These are phyloP conservation scores for Torulaspora microellipsoides DNA, from an alignment of 805 yeast species.

Conservation along the genomic window DNA sequence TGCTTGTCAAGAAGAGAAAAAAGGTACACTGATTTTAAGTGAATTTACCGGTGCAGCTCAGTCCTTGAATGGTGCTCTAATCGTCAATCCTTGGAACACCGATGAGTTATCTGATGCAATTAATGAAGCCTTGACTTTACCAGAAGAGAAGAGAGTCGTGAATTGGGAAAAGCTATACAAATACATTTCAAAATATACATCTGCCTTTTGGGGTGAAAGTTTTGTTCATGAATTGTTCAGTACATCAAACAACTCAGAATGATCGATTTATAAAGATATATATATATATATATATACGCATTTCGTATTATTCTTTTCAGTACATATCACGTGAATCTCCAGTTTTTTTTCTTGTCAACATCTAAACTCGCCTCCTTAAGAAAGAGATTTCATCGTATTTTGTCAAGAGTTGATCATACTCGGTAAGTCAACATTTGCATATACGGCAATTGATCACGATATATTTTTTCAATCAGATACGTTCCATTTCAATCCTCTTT, in stretches of 20 bases:
- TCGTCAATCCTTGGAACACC: slow-evolving; percentile 98
- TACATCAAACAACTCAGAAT: slow-evolving; percentile 12
- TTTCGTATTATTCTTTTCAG: no score
- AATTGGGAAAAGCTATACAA: slow-evolving; percentile 81
- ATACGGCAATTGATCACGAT: no score
- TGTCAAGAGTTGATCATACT: no score
- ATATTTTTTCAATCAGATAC: no score
- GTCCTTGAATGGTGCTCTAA: slow-evolving; percentile 85
- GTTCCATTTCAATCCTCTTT: no score
- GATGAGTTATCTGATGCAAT: slow-evolving; percentile 88
- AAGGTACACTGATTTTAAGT: slow-evolving; percentile 82
- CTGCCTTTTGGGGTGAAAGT: slow-evolving; percentile 95
- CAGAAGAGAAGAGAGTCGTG: slow-evolving; percentile 69
- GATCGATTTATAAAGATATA: neutral
- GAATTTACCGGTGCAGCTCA: slow-evolving; percentile 99
- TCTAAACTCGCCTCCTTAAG: no score
- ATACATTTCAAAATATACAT: slow-evolving; percentile 89
- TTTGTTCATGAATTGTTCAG: slow-evolving; percentile 81
- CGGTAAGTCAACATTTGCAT: no score
- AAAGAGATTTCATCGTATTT: no score
- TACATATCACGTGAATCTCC: no score
- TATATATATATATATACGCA: neutral
- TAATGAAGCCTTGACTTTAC: slow-evolving; percentile 78
- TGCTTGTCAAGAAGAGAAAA: slow-evolving; percentile 83
- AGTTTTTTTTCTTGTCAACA: no score